Percentiles rank a stretch among this genome's conserved stretches.
Evolutionary conservation across 495 filamentous ascomycete species (phyloP).

Genomic region (Aspergillus homomorphus): DNA sequence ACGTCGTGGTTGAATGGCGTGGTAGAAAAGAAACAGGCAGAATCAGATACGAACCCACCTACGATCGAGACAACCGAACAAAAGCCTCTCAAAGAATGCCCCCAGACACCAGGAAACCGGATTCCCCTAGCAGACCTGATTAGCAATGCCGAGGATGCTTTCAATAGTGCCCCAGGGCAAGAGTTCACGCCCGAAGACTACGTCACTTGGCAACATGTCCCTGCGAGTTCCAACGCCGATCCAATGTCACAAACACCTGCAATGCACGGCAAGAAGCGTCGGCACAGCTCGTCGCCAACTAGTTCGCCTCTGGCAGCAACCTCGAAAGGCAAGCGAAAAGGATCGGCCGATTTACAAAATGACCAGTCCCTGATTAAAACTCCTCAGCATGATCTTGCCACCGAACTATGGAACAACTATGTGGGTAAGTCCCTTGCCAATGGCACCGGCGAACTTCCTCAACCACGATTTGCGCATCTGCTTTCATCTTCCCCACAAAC

Average conservation of each 20-base stretch:
- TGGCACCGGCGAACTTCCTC: constrained; percentile 33
- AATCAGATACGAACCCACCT: constrained; percentile 23
- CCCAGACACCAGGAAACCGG: constrained; percentile 71
- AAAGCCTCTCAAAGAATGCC: constrained; percentile 47
- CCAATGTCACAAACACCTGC: constrained; percentile 45
- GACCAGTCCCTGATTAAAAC: constrained; percentile 62
- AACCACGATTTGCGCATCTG: constrained; percentile 58
- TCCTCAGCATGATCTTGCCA: constrained; percentile 75
- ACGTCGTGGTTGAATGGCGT: constrained; percentile 42
- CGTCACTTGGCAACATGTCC: constrained; percentile 65
- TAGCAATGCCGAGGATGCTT: constrained; percentile 61
- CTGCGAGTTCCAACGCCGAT: constrained; percentile 43
- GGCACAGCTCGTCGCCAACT: constrained; percentile 76
- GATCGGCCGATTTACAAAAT: constrained; percentile 48
- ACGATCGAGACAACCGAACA: constrained; percentile 28
- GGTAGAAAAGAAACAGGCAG: constrained; percentile 29
- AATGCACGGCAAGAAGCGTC: constrained; percentile 62
- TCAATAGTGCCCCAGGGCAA: constrained; percentile 34
- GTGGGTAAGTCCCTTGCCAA: constrained; percentile 47
- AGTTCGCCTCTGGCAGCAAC: constrained; percentile 61
- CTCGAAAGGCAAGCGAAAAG: constrained; percentile 39
- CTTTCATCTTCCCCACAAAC: constrained; percentile 72
- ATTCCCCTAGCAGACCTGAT: constrained; percentile 79
- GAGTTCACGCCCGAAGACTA: constrained; percentile 67
- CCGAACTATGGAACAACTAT: constrained; percentile 86